Conservation (phyloP, 2,329 filamentous ascomycete species). For the Botrytis sinoallii region DNA sequence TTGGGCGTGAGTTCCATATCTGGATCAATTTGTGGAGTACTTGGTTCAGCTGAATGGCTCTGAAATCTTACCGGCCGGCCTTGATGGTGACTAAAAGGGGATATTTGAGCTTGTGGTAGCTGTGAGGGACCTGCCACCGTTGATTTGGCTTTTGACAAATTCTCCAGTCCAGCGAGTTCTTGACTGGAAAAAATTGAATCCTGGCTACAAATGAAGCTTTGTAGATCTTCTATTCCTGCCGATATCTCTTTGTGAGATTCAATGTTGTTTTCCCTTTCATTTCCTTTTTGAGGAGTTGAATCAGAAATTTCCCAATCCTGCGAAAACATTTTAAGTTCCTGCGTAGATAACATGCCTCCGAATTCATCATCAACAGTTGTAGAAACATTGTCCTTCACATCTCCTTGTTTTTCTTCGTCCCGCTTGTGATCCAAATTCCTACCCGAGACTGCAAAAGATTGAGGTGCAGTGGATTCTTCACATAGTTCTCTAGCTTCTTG, state of each 20-base stretch:
- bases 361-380: conserved; percentile 11
- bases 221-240: not conserved
- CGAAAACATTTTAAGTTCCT: conserved; percentile 49
- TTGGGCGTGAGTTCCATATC: not conserved
- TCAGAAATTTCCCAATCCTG: conserved; percentile 44
- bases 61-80: not conserved
- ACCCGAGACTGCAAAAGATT: not conserved
- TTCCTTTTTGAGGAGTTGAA: not conserved
- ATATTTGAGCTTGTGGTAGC: not conserved
- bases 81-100: not conserved
- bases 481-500: conserved; percentile 53
- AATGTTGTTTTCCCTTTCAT: not conserved
- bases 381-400: not conserved
- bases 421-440: not conserved
- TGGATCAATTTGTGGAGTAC: not conserved
- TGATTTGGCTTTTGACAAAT: not conserved
- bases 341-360: conserved; percentile 38
- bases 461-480: conserved; percentile 37
- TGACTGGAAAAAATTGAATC: not conserved
- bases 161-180: not conserved
- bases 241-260: not conserved
- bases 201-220: not conserved
- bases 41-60: not conserved
- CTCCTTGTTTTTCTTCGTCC: not conserved
- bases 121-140: not conserved